These are phyloP conservation scores for Neurospora sp. DNA, from an alignment of 495 filamentous ascomycete species.

Conservation along the genomic window DNA sequence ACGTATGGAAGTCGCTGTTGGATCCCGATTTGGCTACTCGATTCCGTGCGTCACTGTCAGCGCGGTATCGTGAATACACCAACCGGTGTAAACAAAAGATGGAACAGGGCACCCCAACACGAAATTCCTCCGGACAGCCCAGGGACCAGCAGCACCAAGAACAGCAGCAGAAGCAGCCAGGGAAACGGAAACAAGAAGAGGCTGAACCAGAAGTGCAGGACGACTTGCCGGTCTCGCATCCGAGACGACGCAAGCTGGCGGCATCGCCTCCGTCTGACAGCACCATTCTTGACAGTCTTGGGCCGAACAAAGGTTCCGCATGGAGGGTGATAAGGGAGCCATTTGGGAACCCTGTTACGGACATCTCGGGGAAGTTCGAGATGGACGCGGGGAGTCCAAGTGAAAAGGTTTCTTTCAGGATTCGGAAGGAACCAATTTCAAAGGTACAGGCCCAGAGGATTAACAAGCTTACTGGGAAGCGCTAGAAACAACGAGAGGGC, in stretches of 20 bases:
- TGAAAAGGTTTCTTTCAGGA: too few relatives aligned
- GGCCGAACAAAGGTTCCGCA: not conserved
- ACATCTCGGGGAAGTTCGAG: too few relatives aligned
- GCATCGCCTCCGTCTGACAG: not conserved
- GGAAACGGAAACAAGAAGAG: not conserved
- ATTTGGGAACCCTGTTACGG: not conserved
- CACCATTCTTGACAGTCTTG: not conserved
- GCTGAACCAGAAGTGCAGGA: not conserved
- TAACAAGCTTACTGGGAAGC: not conserved
- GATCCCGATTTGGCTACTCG: not conserved
- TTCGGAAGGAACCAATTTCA: too few relatives aligned
- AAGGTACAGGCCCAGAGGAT: not conserved
- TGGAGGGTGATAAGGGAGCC: not conserved
- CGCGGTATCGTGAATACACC: not conserved
- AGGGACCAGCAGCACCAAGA: not conserved
- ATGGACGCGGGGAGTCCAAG: too few relatives aligned
- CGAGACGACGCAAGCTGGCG: not conserved
- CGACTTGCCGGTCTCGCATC: not conserved
- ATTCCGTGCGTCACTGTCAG: not conserved
- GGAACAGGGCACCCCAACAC: not conserved
- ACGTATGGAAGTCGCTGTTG: not conserved
- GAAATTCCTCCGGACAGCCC: not conserved
- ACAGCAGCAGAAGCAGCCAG: not conserved
- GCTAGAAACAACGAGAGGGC: not conserved
- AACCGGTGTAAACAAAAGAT: not conserved